Evolutionary conservation across 495 filamentous ascomycete species (phyloP), one percentile per base, ranked within the genome.

Genomic region (Podospora tetraspora): DNA sequence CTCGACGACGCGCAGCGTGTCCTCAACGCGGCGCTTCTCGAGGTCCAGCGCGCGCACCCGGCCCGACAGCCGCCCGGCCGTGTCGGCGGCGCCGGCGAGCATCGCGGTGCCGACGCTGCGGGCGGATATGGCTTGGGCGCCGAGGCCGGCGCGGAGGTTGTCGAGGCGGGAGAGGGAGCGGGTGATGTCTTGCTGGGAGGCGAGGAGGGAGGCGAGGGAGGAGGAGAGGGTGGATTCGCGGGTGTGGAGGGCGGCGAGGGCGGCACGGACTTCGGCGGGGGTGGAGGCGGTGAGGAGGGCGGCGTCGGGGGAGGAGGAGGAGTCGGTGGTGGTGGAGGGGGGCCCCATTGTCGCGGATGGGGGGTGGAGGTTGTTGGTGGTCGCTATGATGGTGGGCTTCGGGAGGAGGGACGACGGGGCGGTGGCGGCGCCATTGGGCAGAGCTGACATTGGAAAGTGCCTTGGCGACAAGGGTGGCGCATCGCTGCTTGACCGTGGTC

Each of bases 1-100:
- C 74, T 97, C 94, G 4, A 98, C 95, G 24, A 99, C 93, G 43
- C 89, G 88, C 61, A 99, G 80, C 8, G 96, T 98, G 25, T 91
- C 89, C 71, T 93, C 91, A 9, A 98, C 96, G 30, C 92, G 86
- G 12, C 90, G 87, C 79, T 98, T 94, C 79, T 98, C 95, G 16
- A 91, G 82, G 74, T 99, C 95, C 19, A 99, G 86, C 11, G 86
- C 83, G 69, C 91, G 91, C 57, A 99, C 95, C 13, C 93, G 90
- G 72, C 84, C 84, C 16, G 92, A 95, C 71, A 98, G 92, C 63
- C 91, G 89, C 21, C 87, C 85, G n/a, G 96, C 95, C 43, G 94
- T 97, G 29, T 88, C 83, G 7, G 96, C 88, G 56, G 96, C 93
- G 30, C 87, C 84, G 59, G 91, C 89, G 63, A 99, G 88, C 88